Conservation (phyloP, 2,329 filamentous ascomycete genomes). For the Rutstroemia sp. region DNA sequence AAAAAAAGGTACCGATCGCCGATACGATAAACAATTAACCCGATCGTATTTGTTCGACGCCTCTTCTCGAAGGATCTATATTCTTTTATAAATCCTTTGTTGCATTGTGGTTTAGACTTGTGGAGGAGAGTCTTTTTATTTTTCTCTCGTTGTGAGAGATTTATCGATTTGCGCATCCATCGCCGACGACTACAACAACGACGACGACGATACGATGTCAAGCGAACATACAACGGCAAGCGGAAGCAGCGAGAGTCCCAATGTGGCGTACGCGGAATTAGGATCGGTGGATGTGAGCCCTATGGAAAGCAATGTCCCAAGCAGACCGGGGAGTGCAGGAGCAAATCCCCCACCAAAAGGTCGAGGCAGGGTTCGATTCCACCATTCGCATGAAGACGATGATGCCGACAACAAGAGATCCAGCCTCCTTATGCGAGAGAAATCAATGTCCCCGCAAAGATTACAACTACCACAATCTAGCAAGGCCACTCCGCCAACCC, state of each 20-base stretch:
- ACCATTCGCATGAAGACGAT: constrained; percentile 27
- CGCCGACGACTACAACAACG: neutral
- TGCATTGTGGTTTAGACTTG: too few species aligned
- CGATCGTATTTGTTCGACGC: neutral
- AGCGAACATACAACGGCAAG: neutral
- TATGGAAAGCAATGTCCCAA: constrained; percentile 12
- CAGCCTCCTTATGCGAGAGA: constrained; percentile 19
- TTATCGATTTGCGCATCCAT: neutral
- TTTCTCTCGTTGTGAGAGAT: too few species aligned
- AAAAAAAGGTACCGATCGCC: too few species aligned
- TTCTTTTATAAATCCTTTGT: too few species aligned
- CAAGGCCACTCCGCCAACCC: constrained; percentile 17
- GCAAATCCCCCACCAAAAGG: constrained; percentile 11
- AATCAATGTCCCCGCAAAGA: constrained; percentile 12
- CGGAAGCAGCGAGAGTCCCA: neutral
- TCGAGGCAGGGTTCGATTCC: constrained; percentile 27
- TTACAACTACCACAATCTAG: constrained; percentile 11
- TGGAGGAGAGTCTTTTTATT: too few species aligned
- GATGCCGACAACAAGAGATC: constrained; percentile 24
- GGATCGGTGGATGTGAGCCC: neutral
- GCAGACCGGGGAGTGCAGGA: constrained; percentile 21
- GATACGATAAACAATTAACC: too few species aligned
- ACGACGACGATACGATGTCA: neutral
- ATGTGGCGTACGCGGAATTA: neutral
- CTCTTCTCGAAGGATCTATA: neutral